Base-by-base conservation (phyloP, 768 basidiomycete species). In the Mycena galericulata region DNA sequence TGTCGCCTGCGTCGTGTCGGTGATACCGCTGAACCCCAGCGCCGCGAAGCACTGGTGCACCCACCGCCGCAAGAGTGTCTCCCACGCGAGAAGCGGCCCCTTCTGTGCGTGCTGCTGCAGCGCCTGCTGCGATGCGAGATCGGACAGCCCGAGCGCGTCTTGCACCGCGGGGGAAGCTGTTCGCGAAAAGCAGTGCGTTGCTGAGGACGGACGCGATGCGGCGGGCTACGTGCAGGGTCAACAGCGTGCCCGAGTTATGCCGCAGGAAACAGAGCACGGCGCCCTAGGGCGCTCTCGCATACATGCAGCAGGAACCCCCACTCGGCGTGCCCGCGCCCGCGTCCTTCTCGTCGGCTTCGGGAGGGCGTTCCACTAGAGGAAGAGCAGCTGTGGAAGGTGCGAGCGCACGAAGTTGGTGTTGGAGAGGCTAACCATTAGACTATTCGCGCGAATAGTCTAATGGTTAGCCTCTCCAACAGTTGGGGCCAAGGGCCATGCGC, bases 291-390 rank as follows among this genome's bases (percentile, higher is more conserved):
- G 70, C 91, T 91, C 80, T 98, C 97, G 24, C 97, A 86, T 22
- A 99, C 93, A 66, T 94, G 90, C 10, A 99, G 84, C 3, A 99
- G 84, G 81, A 98, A 99, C 41, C 87, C 85, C 96, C 96, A 98
- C 73, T 99, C 98, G 0, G 87, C 82, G 24, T 88, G 82, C 29
- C 90, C 88, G 85, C 85, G 20, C 84, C 86, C 0, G 89, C 83
- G 73, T 99, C 97, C 78, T 98, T 98, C 87, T 92, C 0, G 95
- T 96, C 1, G 95, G 92, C 79, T 99, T 99, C 2, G 98, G 96
- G 0, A 99, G 85, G 1, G 97, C 96, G 73, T 99, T 99, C 36
- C 98, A 86, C 98, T 98, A 99, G 4, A 99, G 87, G 0, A 99
- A 95, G 43, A 99, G 86, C 20, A 99, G 84, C 73, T 98, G 97